Evolutionary conservation across 2,329 filamentous ascomycete species (phyloP), one percentile per base, ranked within the genome.

Genomic region (Pyricularia pennisetigena): DNA sequence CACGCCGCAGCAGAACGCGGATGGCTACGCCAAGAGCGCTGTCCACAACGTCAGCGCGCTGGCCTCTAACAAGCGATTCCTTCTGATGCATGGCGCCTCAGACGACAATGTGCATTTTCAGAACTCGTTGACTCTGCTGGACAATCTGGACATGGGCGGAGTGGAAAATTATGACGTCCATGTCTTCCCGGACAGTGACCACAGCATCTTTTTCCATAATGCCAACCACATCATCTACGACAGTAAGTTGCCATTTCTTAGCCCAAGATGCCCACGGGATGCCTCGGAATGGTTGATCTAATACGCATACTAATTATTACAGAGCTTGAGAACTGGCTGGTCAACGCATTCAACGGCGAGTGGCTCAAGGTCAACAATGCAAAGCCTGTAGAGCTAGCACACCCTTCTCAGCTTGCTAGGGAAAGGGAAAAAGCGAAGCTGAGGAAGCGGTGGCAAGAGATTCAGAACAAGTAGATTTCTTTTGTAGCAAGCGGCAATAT

Each of bases 101-200:
- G 95, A 99, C 75, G 95, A 99, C 79, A 99, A 99, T 74, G 95
- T 99, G 14, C 96, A 99, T 78, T 88, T 97, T 78, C 96, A 99
- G 78, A 98, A 97, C 78, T 93, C 94, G 0, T 85, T 98, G 69
- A 91, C 89, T 1, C 80, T 99, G 70, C 82, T 99, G 64, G 96
- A 99, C 77, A 90, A 89, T 73, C 83, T 99, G 63, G 92, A 99
- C 79, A 74, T 97, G 67, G 89, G 83, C 0, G 86, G 88, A 14
- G 86, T 97, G 3, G 89, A 94, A 78, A 99, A 99, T 75, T 99
- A 98, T 74, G 95, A 99, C 75, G 88, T 99, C 14, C 94, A 98
- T 77, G 88, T 98, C 68, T 99, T 97, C 79, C 95, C 95, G 0
- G 95, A 99, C 77, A 96, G 92, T 68, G 93, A 99, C 79, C 95